Conservation (phyloP, 768 basidiomycete species). For the Crucibulum laeve region DNA sequence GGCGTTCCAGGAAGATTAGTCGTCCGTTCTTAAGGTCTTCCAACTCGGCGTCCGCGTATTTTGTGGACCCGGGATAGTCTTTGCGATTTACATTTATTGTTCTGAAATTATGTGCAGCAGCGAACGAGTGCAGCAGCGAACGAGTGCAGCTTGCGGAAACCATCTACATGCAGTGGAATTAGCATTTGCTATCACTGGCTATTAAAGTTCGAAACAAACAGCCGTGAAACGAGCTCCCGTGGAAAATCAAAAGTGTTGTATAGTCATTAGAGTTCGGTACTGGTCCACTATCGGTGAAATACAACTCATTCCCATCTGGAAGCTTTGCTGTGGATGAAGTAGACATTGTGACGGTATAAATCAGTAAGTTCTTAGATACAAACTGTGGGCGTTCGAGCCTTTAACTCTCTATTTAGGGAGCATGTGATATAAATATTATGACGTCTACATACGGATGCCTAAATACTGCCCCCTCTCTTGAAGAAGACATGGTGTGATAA, state of each 20-base stretch:
- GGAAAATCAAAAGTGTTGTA: slow-evolving; percentile 28
- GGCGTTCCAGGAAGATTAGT: slow-evolving; percentile 19
- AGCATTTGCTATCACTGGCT: slow-evolving; percentile 9
- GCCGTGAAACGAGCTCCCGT: slow-evolving; percentile 29
- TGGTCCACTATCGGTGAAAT: slow-evolving; percentile 29
- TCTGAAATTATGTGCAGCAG: slow-evolving; percentile 19
- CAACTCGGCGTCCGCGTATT: slow-evolving; percentile 26
- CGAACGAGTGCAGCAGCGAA: slow-evolving; percentile 16
- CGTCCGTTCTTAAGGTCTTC: slow-evolving; percentile 20
- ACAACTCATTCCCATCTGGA: slow-evolving; percentile 20
- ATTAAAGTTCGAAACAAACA: slow-evolving; percentile 15
- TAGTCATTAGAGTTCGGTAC: slow-evolving; percentile 22
- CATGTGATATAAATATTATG: too few species aligned
- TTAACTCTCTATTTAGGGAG: too few species aligned
- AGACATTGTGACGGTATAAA: too few species aligned
- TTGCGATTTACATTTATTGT: slow-evolving; percentile 24
- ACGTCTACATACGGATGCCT: too few species aligned
- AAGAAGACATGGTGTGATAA: too few species aligned
- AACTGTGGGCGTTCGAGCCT: too few species aligned
- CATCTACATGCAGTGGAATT: slow-evolving; percentile 5
- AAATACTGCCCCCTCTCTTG: too few species aligned
- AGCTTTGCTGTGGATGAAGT: slow-evolving; percentile 11
- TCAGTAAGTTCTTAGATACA: too few species aligned
- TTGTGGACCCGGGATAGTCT: slow-evolving; percentile 28
- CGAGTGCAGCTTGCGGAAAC: slow-evolving; percentile 4